These are phyloP conservation scores for Ceratobasidium sp. DNA, from an alignment of 1,284 basidiomycete species.

Conservation along the genomic window DNA sequence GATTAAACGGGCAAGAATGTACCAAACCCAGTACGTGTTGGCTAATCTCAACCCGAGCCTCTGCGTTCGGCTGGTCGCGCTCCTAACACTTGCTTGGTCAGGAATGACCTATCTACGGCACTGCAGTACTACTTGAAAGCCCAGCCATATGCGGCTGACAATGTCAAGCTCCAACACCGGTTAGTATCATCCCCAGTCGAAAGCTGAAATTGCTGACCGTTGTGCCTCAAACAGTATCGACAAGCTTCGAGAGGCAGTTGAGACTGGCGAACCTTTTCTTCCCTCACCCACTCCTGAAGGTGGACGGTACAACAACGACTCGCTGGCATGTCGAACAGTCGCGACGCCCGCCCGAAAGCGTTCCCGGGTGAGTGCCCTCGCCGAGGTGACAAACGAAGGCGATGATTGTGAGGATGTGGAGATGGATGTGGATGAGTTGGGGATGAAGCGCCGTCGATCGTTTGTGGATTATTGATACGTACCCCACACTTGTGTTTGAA, in stretches of 20 bases:
- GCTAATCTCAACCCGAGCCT: background rate
- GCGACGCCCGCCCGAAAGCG: conserved; percentile 29
- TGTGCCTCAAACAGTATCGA: conserved; percentile 14
- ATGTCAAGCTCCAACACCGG: conserved; percentile 82
- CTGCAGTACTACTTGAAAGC: conserved; percentile 80
- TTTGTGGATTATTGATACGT: conserved; percentile 14
- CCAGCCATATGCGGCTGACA: conserved; percentile 78
- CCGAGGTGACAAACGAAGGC: conserved; percentile 30
- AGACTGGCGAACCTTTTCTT: conserved; percentile 24
- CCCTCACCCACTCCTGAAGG: conserved; percentile 32
- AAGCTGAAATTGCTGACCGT: no score
- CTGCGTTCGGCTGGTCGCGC: background rate
- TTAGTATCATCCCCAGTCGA: conserved; percentile 62
- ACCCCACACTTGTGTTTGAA: background rate
- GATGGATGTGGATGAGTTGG: conserved; percentile 41
- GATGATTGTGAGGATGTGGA: conserved; percentile 28
- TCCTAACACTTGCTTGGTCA: conserved; percentile 51
- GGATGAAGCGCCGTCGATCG: conserved; percentile 34
- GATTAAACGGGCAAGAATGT: conserved; percentile 76
- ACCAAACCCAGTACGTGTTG: conserved; percentile 72
- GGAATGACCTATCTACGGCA: conserved; percentile 75
- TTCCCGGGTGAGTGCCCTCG: conserved; percentile 24
- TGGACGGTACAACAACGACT: conserved; percentile 26
- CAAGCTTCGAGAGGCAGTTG: conserved; percentile 37
- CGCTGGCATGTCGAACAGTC: conserved; percentile 21